phyloP scores from a whole-genome alignment of 1,284 basidiomycete species.

The Moniliophthora roreri region DNA sequence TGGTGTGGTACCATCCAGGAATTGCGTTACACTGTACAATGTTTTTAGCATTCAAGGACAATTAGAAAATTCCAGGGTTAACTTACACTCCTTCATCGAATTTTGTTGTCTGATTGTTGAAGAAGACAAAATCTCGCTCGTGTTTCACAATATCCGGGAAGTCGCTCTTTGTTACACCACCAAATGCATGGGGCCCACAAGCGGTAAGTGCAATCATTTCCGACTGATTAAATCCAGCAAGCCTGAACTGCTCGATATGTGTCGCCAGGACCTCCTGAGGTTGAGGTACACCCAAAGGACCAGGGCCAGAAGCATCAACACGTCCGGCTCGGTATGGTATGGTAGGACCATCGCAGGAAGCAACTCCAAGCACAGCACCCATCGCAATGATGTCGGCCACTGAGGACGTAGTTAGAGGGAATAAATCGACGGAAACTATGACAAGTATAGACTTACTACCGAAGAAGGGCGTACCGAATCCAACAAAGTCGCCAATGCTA shows the following conservation, averaged over 20 bases:
- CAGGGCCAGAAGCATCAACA: constrained; percentile 31
- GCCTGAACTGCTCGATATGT: constrained; percentile 32
- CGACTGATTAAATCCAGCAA: constrained; percentile 33
- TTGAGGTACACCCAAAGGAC: constrained; percentile 32
- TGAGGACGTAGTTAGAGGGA: constrained; percentile 10
- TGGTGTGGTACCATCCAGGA: constrained; percentile 33
- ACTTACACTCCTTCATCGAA: constrained; percentile 25
- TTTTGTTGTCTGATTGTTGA: constrained; percentile 28
- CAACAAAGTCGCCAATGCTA: constrained; percentile 22
- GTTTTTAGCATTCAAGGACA: no score
- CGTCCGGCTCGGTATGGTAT: constrained; percentile 38
- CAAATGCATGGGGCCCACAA: constrained; percentile 36
- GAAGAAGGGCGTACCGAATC: constrained; percentile 11
- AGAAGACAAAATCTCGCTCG: constrained; percentile 1
- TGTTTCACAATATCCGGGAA: constrained; percentile 26
- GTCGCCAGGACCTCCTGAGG: constrained; percentile 31
- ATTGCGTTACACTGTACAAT: constrained; percentile 36
- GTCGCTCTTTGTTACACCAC: constrained; percentile 34
- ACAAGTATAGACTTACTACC: constrained; percentile 10
- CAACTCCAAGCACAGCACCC: constrained; percentile 30
- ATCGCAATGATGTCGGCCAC: constrained; percentile 39
- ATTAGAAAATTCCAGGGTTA: no score
- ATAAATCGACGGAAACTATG: background rate
- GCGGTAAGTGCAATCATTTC: constrained; percentile 45
- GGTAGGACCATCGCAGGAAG: constrained; percentile 37